phyloP scores from a whole-genome alignment of 1,139 yeast genomes.

The Blastobotrys buckinghamii region DNA sequence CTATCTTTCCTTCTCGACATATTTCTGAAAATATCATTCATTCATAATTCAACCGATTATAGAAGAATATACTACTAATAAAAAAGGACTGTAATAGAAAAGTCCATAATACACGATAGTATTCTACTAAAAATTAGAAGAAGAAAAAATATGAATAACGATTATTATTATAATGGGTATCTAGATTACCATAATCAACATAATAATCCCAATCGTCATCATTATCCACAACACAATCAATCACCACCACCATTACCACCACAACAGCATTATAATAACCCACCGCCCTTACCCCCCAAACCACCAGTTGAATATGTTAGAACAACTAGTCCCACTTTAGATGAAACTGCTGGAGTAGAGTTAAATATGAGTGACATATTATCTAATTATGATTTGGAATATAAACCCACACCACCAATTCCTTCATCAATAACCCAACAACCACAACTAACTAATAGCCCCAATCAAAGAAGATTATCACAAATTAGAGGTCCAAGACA shows the following conservation, averaged over 20 bases:
- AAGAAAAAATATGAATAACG: not conserved
- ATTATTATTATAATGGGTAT: not conserved
- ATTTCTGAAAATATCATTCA: too few species aligned
- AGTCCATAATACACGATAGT: too few species aligned
- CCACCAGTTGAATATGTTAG: slow-evolving; percentile 8
- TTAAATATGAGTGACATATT: not conserved
- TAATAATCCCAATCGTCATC: not conserved
- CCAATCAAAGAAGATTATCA: slow-evolving; percentile 4
- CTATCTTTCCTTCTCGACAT: too few species aligned
- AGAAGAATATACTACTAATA: not conserved
- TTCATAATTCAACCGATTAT: not conserved
- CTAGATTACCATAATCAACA: not conserved
- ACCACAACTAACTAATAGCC: not conserved
- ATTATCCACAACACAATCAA: not conserved
- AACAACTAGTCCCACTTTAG: not conserved
- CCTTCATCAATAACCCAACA: not conserved
- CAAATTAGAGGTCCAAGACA: slow-evolving; percentile 10
- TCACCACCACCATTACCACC: too few species aligned
- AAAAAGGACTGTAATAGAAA: not conserved
- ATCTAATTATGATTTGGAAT: slow-evolving; percentile 1
- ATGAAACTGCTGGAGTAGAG: not conserved
- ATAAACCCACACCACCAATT: not conserved
- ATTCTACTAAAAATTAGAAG: not conserved
- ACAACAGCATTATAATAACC: too few species aligned
- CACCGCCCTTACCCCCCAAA: slow-evolving; percentile 9